A percentile compares a stretch with the other conserved stretches of the same genome.
phyloP scores from a whole-genome alignment of 495 filamentous ascomycete species.

The Hyaloscypha variabilis region DNA sequence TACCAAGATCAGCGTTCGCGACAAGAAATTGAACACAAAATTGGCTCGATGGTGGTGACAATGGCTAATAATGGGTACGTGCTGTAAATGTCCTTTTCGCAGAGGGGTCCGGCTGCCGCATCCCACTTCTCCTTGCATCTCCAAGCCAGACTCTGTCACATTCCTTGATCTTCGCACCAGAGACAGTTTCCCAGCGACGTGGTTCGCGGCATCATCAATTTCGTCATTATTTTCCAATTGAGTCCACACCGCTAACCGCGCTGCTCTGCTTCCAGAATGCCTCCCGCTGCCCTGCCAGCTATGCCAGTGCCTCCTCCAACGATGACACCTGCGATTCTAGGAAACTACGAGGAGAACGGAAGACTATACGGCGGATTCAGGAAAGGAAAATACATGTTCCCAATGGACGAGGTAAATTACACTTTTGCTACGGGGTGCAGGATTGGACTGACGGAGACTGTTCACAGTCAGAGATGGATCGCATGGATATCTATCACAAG shows the following conservation, averaged over 20 bases:
- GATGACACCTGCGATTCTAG: not conserved
- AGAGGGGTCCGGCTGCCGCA: not conserved
- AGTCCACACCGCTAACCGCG: constrained; percentile 19
- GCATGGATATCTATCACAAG: constrained; percentile 79
- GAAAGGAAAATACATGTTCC: constrained; percentile 33
- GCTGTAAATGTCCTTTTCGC: not conserved
- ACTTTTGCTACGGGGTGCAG: not conserved
- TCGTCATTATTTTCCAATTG: constrained; percentile 1
- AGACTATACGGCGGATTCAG: constrained; percentile 27
- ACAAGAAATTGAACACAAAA: constrained; percentile 7
- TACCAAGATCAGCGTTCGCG: not conserved
- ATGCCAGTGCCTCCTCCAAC: not conserved
- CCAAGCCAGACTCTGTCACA: constrained; percentile 2
- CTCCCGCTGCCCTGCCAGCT: constrained; percentile 19
- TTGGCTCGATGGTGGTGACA: constrained; percentile 31
- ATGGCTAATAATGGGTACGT: constrained; percentile 34
- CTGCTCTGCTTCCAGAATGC: constrained; percentile 20
- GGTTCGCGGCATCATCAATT: constrained; percentile 1
- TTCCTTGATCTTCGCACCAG: not conserved
- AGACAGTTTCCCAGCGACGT: not conserved
- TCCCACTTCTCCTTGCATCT: not conserved
- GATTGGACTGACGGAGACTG: constrained; percentile 16
- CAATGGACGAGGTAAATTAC: constrained; percentile 34
- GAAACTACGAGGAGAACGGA: constrained; percentile 31
- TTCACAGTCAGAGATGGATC: constrained; percentile 65